Percentiles rank a stretch among this genome's conserved stretches.
Conservation (phyloP, 1,284 basidiomycete species). For the Lentinus polychrous region DNA sequence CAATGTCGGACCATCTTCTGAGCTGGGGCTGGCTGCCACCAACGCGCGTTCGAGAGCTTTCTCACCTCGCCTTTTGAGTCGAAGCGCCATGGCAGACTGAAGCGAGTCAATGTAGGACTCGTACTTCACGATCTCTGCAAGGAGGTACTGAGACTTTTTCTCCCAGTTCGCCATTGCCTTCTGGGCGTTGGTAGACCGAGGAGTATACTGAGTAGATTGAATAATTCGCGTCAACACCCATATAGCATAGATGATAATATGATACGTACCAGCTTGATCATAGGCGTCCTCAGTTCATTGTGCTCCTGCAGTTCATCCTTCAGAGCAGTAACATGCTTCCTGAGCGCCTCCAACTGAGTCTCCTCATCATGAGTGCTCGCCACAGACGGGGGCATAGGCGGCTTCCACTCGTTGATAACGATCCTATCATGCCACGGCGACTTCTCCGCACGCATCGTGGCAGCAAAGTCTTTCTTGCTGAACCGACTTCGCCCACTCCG, state of each 20-base stretch:
- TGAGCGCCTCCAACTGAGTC: slow-evolving; percentile 80
- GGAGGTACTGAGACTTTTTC: slow-evolving; percentile 80
- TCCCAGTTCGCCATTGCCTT: slow-evolving; percentile 92
- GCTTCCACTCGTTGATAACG: slow-evolving; percentile 92
- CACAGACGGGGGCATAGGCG: slow-evolving; percentile 77
- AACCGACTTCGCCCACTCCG: slow-evolving; percentile 66
- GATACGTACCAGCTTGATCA: slow-evolving; percentile 68
- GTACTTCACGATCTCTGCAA: slow-evolving; percentile 93
- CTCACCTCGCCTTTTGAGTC: slow-evolving; percentile 81
- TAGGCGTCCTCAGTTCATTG: slow-evolving; percentile 78
- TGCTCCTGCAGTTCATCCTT: slow-evolving; percentile 79
- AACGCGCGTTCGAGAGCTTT: slow-evolving; percentile 78
- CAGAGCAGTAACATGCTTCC: slow-evolving; percentile 71
- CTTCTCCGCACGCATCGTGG: slow-evolving; percentile 52
- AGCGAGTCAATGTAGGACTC: slow-evolving; percentile 92
- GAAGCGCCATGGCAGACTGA: slow-evolving; percentile 70
- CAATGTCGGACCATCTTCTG: slow-evolving; percentile 29
- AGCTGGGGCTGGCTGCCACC: slow-evolving; percentile 30
- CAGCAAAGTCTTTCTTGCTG: slow-evolving; percentile 56
- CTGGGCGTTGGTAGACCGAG: slow-evolving; percentile 63
- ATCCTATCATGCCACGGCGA: slow-evolving; percentile 73
- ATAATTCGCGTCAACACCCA: slow-evolving; percentile 3
- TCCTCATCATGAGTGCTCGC: slow-evolving; percentile 89
- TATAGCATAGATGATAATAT: not conserved
- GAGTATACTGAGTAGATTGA: slow-evolving; percentile 55